Evolutionary conservation across 2,329 filamentous ascomycete genomes (phyloP).

Genomic region (Colletotrichum sp.): DNA sequence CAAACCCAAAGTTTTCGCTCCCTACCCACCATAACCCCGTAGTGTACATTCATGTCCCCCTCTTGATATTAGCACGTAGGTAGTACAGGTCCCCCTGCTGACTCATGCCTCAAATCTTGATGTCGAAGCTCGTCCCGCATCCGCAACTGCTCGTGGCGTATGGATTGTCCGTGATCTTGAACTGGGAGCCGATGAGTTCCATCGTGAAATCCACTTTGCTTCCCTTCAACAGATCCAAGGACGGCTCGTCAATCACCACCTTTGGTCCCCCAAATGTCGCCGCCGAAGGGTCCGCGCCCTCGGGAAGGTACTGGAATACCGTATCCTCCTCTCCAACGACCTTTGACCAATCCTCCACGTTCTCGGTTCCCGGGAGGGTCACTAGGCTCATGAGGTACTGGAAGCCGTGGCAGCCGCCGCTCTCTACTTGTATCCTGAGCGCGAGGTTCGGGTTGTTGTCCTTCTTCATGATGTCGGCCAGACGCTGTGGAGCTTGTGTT

Average conservation of each 20-base stretch:
- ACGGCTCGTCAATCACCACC: constrained; percentile 87
- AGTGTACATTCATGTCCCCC: background rate
- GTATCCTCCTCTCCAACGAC: constrained; percentile 77
- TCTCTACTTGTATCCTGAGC: constrained; percentile 90
- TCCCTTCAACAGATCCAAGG: constrained; percentile 85
- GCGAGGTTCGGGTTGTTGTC: constrained; percentile 80
- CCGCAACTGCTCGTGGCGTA: constrained; percentile 92
- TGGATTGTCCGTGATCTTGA: constrained; percentile 95
- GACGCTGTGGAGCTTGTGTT: constrained; percentile 55
- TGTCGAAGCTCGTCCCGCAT: constrained; percentile 97
- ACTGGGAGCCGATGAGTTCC: constrained; percentile 88
- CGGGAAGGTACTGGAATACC: constrained; percentile 75
- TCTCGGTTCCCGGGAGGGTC: constrained; percentile 52
- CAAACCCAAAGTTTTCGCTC: background rate
- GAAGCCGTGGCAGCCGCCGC: constrained; percentile 96
- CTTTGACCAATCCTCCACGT: constrained; percentile 36
- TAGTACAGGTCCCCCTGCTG: background rate
- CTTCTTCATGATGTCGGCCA: constrained; percentile 76
- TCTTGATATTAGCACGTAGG: background rate
- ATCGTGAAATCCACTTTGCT: constrained; percentile 97
- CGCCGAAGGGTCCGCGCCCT: constrained; percentile 38
- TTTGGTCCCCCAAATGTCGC: constrained; percentile 59
- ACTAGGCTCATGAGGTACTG: constrained; percentile 95
- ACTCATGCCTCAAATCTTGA: constrained; percentile 62
- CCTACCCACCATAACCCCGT: background rate